These are phyloP conservation scores for Mycena epipterygia DNA, from an alignment of 768 basidiomycete species.

Conservation along the genomic window DNA sequence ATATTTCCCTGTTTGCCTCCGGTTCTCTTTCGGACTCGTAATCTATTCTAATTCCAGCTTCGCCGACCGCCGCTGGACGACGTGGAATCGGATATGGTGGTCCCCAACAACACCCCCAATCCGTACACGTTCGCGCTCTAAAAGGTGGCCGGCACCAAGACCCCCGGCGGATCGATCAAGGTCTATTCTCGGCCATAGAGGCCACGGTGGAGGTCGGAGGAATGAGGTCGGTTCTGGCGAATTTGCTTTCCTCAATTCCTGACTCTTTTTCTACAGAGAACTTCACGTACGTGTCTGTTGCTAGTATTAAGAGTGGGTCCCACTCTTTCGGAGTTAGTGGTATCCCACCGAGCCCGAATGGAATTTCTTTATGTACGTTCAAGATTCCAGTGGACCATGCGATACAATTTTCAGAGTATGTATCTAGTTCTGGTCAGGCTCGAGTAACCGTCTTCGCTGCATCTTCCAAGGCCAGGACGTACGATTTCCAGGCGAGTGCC, in stretches of 20 bases:
- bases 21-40: background rate
- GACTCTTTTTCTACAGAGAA: background rate
- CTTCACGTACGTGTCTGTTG: constrained; percentile 41
- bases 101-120: constrained; percentile 63
- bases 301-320: background rate
- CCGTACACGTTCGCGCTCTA: constrained; percentile 71
- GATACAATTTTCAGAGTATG: background rate
- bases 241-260: background rate
- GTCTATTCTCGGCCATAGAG: constrained; percentile 71
- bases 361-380: constrained; percentile 1
- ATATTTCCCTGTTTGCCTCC: constrained; percentile 57
- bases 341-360: constrained; percentile 12
- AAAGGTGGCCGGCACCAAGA: constrained; percentile 55
- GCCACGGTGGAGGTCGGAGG: constrained; percentile 72
- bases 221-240: constrained; percentile 59
- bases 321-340: constrained; percentile 1
- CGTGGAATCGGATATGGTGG: constrained; percentile 55
- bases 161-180: constrained; percentile 71
- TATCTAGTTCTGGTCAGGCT: constrained; percentile 3
- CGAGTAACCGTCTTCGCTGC: constrained; percentile 8
- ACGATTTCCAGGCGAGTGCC: background rate
- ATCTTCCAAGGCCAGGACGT: constrained; percentile 11
- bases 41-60: constrained; percentile 43
- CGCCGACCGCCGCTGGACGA: constrained; percentile 60
- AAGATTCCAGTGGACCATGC: background rate